Base-by-base conservation (phyloP, 2,329 filamentous ascomycete species). In the Aspergillus pseudoglaucus region DNA sequence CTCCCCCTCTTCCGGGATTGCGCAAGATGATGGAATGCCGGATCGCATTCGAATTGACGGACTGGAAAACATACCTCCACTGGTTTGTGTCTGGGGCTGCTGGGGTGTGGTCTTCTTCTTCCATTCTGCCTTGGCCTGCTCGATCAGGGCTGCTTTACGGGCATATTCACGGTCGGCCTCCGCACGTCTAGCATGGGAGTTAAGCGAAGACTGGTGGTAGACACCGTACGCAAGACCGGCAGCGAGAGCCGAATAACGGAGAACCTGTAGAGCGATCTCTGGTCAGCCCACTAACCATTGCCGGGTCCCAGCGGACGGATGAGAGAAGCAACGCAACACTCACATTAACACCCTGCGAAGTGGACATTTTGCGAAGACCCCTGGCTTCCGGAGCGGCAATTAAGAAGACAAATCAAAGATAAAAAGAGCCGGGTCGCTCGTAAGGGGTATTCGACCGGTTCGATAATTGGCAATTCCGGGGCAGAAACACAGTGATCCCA, bases 181-280 rank as follows among this genome's bases (percentile, higher is more conserved):
- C 59, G 83, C 78, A 53, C 80, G 74, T 74, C 84, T 87, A 66
- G 90, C 83, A 63, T 80, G 73, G 48, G 87, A 73, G 59, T 76
- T 84, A 72, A 98, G 85, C 54, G 82, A 81, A 66, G 85, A 79
- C 78, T 98, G 93, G 78, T 95, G 91, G 74, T 85, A 88, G 78
- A 95, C 83, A 71, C 93, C 93, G 78, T 98, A 98, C 76, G 95
- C 85, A 69, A 97, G 77, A 70, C 93, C 93, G 65, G 89, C 79
- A 66, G 84, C 87, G 59, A 98, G 87, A 69, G 90, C 90, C 67
- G 90, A 91, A 81, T 91, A 98, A 75, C 93, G 90, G 73, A 97
- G 82, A 73, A 98, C 91, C 93, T 98, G 72, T 45, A 62, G 32
- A 53, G 59, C 32, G 59, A 53, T 47, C 53, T 50, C 42, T 47